Evolutionary conservation across 768 basidiomycete species (phyloP).

Genomic region (Kwoniella heveanensis): DNA sequence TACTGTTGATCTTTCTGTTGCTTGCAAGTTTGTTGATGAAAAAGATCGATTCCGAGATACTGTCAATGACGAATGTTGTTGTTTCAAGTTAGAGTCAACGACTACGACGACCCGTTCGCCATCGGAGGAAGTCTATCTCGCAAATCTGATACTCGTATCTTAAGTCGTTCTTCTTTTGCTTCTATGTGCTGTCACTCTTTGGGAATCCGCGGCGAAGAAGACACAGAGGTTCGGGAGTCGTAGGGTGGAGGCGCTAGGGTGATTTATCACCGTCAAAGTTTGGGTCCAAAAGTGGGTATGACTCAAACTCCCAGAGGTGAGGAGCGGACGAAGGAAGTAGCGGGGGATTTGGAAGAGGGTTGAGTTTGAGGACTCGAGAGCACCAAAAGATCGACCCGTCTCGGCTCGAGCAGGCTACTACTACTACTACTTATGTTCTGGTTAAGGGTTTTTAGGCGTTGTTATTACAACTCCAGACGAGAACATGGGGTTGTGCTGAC

Average conservation of each 20-base stretch:
- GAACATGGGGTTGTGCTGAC: background rate
- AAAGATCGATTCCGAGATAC: background rate
- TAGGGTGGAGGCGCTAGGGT: background rate
- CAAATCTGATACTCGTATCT: background rate
- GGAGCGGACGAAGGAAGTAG: background rate
- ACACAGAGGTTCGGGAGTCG: background rate
- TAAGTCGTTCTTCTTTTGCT: background rate
- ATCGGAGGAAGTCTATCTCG: background rate
- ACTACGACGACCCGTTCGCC: background rate
- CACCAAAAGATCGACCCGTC: background rate
- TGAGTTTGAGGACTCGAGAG: background rate
- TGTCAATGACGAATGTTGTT: background rate
- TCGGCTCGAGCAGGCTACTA: background rate
- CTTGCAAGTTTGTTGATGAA: background rate
- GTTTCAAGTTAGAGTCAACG: background rate
- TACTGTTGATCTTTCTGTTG: too few relatives aligned
- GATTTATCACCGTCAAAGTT: slow-evolving; percentile 3
- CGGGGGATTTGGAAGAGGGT: background rate
- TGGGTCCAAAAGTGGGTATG: background rate
- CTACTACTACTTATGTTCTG: too few relatives aligned
- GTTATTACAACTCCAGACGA: background rate
- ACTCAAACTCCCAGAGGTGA: background rate
- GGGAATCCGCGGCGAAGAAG: background rate
- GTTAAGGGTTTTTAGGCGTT: background rate
- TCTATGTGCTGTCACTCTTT: background rate